phyloP scores from a whole-genome alignment of 192 early-diverging fungal species.

The Coemansia sp. region DNA sequence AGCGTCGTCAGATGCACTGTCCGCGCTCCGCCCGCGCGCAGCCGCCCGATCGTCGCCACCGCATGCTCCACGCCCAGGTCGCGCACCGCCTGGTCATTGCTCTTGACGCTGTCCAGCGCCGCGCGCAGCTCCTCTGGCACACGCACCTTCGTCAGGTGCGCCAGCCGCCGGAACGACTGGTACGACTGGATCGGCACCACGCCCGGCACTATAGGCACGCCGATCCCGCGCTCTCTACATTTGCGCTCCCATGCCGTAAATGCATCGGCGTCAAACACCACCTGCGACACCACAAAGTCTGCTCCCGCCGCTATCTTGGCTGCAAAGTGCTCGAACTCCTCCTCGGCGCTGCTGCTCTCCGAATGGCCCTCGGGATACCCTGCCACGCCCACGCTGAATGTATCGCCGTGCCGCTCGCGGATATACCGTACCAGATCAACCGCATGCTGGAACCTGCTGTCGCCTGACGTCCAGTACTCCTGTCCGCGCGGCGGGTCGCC shows the following conservation, averaged over 20 bases:
- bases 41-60: conserved; percentile 68
- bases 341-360: conserved; percentile 53
- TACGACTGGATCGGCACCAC: conserved; percentile 96
- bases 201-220: conserved; percentile 82
- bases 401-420: conserved; percentile 79
- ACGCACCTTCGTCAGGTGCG: conserved; percentile 75
- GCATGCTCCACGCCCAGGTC: conserved; percentile 87
- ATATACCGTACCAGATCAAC: conserved; percentile 91
- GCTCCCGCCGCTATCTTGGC: conserved; percentile 91
- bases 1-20: conserved; percentile 95
- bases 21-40: conserved; percentile 55
- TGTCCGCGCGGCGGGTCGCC: conserved; percentile 90
- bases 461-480: conserved; percentile 71
- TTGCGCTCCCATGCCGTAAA: conserved; percentile 78
- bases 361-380: conserved; percentile 82
- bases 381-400: conserved; percentile 97
- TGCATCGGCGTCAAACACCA: conserved; percentile 83
- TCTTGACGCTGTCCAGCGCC: conserved; percentile 88
- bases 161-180: conserved; percentile 85
- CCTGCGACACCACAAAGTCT: conserved; percentile 93
- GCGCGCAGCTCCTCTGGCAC: conserved; percentile 76
- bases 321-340: conserved; percentile 76
- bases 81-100: conserved; percentile 95
- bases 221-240: conserved; percentile 75
- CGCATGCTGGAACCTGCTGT: conserved; percentile 75